Evolutionary conservation across 208 protist genomes (phyloP), one percentile per base, ranked within the genome.

Genomic region (Crithidia acanthocephali): DNA sequence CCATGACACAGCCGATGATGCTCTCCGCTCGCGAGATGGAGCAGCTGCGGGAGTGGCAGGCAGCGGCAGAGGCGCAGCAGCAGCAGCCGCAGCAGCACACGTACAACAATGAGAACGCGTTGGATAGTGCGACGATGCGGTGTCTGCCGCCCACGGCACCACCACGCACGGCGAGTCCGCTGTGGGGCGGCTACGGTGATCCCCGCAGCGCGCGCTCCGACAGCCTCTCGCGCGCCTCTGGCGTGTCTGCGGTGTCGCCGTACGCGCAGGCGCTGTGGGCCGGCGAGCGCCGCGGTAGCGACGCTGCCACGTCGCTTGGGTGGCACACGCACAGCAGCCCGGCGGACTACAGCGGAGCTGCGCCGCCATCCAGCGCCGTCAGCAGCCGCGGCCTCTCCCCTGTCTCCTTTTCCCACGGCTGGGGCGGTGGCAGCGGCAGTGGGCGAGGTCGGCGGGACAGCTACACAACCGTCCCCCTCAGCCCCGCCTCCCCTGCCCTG

Each of bases 11-110:
- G 25, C 30, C 62, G 50, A 4, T 61, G 37, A n/a, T 27, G 57
- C 10, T 68, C 33, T 33, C n/a, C 11, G 72, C 57, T 13, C 72
- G 59, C 8, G 72, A 78, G 65, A 25, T 72, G 30, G 65, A 37
- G 23, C 63, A 63, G 58, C 37, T 78, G 64, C 35, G 42, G 7
- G 72, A 78, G 65, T 78, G 72, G 72, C 59, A 50, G 2, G 45
- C 42, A 25, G 37, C 59, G 8, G 23, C 62, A 28, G 55, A 44
- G 9, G 52, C 56, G 16, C 55, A 59, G 30, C 63, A 56, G 23
- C 51, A 59, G 10, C 62, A 63, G 28, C 15, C 16, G 22, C n/a
- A n/a, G 1, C 23, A 40, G 20, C 52, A 33, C 22, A 15, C 9
- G 8, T 30, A 13, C 22, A 40, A 55, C 62, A 18, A 25, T 47